Conservation (phyloP, 495 filamentous ascomycete species). For the Elasticomyces elasticus region DNA sequence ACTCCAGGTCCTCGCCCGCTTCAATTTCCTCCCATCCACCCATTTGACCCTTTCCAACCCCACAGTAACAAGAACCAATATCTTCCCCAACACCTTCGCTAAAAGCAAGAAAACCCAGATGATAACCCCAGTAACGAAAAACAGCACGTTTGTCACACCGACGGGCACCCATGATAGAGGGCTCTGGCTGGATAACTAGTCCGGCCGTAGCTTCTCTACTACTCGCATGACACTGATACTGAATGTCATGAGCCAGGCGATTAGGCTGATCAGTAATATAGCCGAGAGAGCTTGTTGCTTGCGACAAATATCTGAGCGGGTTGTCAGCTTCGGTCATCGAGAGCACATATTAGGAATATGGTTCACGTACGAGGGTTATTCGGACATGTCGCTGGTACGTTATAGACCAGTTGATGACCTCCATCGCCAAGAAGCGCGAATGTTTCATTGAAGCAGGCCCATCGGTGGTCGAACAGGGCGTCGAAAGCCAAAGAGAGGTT, state of each 20-base stretch:
- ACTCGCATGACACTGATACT: slow-evolving; percentile 23
- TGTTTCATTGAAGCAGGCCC: slow-evolving; percentile 44
- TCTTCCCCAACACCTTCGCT: slow-evolving; percentile 1
- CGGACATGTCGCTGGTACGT: slow-evolving; percentile 18
- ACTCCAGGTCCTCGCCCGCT: background rate
- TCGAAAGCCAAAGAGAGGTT: slow-evolving; percentile 86
- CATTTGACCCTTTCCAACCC: background rate
- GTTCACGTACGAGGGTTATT: slow-evolving; percentile 3
- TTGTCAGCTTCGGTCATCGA: slow-evolving; percentile 31
- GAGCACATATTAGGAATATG: slow-evolving; percentile 9
- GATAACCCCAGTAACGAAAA: background rate
- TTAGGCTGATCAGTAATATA: slow-evolving; percentile 70
- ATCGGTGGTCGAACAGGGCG: slow-evolving; percentile 61
- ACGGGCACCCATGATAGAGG: background rate
- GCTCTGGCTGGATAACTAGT: slow-evolving; percentile 1
- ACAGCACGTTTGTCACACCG: background rate
- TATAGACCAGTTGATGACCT: slow-evolving; percentile 24
- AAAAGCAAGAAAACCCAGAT: background rate
- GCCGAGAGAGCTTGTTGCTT: slow-evolving; percentile 69
- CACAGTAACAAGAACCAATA: background rate
- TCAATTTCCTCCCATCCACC: background rate
- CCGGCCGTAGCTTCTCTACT: slow-evolving; percentile 23
- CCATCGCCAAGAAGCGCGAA: slow-evolving; percentile 13
- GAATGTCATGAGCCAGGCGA: slow-evolving; percentile 86
- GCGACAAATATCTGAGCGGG: slow-evolving; percentile 42